Evolutionary conservation across 306 rosid genomes (phyloP).

Genomic region (Styphnolobium japonicum): DNA sequence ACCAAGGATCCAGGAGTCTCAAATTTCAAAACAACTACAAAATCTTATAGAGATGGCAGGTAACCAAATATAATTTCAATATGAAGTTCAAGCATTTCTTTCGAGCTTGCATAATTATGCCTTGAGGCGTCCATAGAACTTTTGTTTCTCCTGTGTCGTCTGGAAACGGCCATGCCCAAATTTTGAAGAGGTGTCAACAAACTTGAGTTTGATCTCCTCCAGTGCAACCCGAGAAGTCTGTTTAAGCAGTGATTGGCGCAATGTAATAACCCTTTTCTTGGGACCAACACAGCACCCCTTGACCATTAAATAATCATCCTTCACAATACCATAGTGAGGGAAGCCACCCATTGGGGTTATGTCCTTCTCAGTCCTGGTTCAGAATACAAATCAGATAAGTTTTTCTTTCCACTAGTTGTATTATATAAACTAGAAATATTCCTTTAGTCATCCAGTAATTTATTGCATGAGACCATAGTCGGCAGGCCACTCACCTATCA

Average conservation of each 20-base stretch:
- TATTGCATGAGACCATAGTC: not conserved
- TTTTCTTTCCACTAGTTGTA: not conserved
- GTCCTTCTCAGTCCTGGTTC: not conserved
- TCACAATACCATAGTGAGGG: conserved; percentile 85
- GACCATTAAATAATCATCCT: conserved; percentile 67
- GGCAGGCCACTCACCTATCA: conserved; percentile 50
- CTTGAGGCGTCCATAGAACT: conserved; percentile 79
- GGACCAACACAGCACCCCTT: conserved; percentile 87
- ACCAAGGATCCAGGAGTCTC: not conserved
- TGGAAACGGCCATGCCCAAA: conserved; percentile 93
- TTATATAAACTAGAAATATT: not conserved
- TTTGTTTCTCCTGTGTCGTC: conserved; percentile 79
- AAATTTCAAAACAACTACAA: not conserved
- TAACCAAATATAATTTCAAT: not conserved
- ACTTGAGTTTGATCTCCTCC: conserved; percentile 85
- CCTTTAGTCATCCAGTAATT: too few relatives aligned
- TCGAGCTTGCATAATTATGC: conserved; percentile 30
- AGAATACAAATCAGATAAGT: not conserved
- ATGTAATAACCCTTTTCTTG: conserved; percentile 76
- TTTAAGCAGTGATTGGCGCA: conserved; percentile 82
- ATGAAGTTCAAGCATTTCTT: not conserved
- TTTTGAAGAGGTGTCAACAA: conserved; percentile 82
- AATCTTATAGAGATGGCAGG: not conserved
- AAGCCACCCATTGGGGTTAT: not conserved
- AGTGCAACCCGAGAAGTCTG: conserved; percentile 76